Evolutionary conservation across 805 yeast species (phyloP), one percentile per base, ranked within the genome.

Genomic region (Yamadazyma scolyti): DNA sequence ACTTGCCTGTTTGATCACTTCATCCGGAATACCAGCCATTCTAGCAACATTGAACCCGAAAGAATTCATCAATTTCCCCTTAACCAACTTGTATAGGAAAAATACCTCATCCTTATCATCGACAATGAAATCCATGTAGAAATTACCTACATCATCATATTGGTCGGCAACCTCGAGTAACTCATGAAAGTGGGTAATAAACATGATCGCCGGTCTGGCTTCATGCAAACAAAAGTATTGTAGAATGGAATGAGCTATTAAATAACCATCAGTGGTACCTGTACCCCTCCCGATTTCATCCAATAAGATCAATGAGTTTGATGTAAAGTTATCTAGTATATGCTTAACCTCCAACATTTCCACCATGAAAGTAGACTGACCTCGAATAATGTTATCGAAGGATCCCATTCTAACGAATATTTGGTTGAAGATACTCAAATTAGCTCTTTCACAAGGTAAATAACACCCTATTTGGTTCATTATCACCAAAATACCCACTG

Each of bases 211-310:
- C 0, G 89, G 80, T 16, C 44, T 45, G n/a, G 30, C 25, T 2
- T 39, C 30, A 25, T 50, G 51, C 18, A 47, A 51, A 2, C 75
- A 53, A 38, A 83, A 70, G 43, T 82, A 78, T 32, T 73, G 65
- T 33, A 88, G 57, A 2, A 88, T 76, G 0, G 94, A 64, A 50
- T 77, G 74, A 0, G 96, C 95, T 18, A 88, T 77, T 0, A 94
- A 78, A 25, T 77, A 79, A 0, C 96, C 97, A 54, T 89, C 96
- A 22, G 43, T 48, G 3, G 71, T 65, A 1, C 71, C 53, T 2
- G 96, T 88, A 0, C 96, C 96, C 33, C 96, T 65, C 1, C 94
- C 94, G 24, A 83, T 73, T 43, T 83, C 94, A 50, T 83, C 94
- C 26, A 83, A 56, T 2, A 83, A 56, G 2, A 84, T 75, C 33